phyloP scores from a whole-genome alignment of 208 protist species.

The Plasmodiophora brassicae region DNA sequence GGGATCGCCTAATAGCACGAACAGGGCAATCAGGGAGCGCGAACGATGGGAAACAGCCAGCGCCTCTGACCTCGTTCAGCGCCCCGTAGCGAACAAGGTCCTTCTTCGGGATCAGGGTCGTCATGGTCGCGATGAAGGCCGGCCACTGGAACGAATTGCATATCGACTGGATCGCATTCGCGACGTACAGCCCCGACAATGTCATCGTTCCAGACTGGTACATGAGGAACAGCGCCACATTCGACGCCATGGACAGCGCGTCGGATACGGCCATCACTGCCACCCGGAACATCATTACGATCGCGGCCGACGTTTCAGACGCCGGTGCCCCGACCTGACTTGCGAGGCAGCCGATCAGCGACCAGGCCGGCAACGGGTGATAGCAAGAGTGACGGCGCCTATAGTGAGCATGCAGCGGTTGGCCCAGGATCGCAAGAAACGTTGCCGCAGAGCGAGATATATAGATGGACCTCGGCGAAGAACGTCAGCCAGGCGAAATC shows the following conservation, averaged over 20 bases:
- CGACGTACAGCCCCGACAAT: neutral
- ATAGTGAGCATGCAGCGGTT: neutral
- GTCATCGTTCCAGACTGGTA: neutral
- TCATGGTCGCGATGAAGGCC: neutral
- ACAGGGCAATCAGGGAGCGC: neutral
- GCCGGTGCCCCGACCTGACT: neutral
- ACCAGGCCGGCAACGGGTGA: neutral
- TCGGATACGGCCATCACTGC: neutral
- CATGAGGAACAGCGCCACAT: neutral
- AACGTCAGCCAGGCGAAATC: neutral
- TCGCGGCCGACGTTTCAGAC: neutral
- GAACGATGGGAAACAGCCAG: neutral
- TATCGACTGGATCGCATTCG: neutral
- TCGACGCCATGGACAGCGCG: neutral
- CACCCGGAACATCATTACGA: too few species aligned
- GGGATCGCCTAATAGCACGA: neutral
- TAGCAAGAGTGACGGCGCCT: neutral
- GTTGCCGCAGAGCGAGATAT: too few species aligned
- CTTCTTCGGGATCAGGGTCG: neutral
- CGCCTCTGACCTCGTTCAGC: neutral
- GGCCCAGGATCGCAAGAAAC: neutral
- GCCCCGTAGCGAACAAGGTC: constrained; percentile 15
- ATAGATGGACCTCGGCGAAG: constrained; percentile 3
- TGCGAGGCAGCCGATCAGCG: neutral
- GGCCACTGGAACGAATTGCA: constrained; percentile 21